Evolutionary conservation across 106 monocot species (phyloP).

Genomic region (Dioscorea zingiberensis): DNA sequence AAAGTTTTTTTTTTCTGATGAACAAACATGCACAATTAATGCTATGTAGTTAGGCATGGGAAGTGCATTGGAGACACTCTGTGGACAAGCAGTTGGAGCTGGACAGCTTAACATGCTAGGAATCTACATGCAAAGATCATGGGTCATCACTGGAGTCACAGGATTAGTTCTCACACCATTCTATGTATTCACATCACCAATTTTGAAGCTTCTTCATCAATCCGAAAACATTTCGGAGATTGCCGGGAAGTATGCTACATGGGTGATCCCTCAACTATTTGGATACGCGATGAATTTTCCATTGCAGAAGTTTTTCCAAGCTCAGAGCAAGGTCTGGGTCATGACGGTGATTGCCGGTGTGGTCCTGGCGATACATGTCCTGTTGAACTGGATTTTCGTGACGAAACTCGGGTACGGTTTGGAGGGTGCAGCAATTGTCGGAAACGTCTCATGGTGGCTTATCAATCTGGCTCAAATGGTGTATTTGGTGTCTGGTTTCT

Average conservation of each 20-base stretch:
- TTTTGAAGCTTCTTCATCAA: conserved; percentile 53
- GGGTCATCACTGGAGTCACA: conserved; percentile 56
- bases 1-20: too few relatives aligned
- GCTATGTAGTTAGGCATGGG: conserved; percentile 75
- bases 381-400: conserved; percentile 69
- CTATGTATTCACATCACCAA: conserved; percentile 57
- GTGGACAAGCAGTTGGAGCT: conserved; percentile 86
- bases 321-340: conserved; percentile 84
- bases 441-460: conserved; percentile 84
- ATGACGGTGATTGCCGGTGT: conserved; percentile 58
- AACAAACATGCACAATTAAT: not conserved
- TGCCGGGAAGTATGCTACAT: conserved; percentile 46
- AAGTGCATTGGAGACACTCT: conserved; percentile 84
- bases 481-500: conserved; percentile 50
- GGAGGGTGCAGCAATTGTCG: conserved; percentile 61
- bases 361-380: conserved; percentile 39
- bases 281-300: conserved; percentile 84
- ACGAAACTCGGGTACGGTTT: conserved; percentile 50
- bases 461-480: conserved; percentile 39
- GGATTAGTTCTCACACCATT: conserved; percentile 57
- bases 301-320: conserved; percentile 87
- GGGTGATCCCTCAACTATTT: conserved; percentile 68
- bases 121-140: conserved; percentile 81
- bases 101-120: conserved; percentile 72
- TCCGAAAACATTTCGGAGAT: conserved; percentile 31